phyloP scores from a whole-genome alignment of 345 rosid species.

The Eucalyptus marginata region DNA sequence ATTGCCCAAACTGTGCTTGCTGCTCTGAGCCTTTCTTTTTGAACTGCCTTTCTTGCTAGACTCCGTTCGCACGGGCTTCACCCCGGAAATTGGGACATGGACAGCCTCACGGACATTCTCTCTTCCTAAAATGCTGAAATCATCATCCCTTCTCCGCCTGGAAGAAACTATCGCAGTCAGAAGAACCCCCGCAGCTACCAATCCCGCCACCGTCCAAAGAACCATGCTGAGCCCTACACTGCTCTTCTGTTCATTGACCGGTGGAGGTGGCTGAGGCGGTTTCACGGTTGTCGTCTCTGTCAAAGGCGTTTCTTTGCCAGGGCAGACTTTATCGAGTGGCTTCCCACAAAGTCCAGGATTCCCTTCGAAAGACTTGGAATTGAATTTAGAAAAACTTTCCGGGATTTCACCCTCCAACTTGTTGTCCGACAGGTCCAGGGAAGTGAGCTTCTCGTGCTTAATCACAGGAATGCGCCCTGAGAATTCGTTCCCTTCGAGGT shows the following conservation, averaged over 20 bases:
- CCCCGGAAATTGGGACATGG: slow-evolving; percentile 42
- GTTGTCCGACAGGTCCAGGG: slow-evolving; percentile 50
- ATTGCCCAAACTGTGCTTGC: slow-evolving; percentile 12
- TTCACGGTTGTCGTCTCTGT: neutral
- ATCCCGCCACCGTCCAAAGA: slow-evolving; percentile 11
- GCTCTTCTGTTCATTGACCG: neutral
- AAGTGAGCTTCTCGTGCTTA: slow-evolving; percentile 7
- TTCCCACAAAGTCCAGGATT: slow-evolving; percentile 55
- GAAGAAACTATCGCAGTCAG: slow-evolving; percentile 2
- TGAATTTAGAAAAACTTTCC: slow-evolving; percentile 25
- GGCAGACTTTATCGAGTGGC: slow-evolving; percentile 18
- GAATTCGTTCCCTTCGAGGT: slow-evolving; percentile 54
- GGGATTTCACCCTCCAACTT: slow-evolving; percentile 59
- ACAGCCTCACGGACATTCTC: neutral
- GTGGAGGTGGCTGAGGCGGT: neutral
- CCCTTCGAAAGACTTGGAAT: slow-evolving; percentile 23
- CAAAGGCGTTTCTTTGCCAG: neutral
- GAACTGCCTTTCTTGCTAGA: slow-evolving; percentile 11
- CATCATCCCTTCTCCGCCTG: slow-evolving; percentile 7
- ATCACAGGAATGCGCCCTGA: slow-evolving; percentile 50
- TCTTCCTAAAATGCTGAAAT: neutral
- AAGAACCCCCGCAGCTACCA: slow-evolving; percentile 19
- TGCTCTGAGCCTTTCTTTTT: slow-evolving; percentile 1
- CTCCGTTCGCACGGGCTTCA: slow-evolving; percentile 7
- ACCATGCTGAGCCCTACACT: neutral